Conservation (phyloP, 176 grass and related monocot species). For the maize (Zea mays) region Zm-B73-REFERENCE-NAM-5.0 NC_050099.1:146396001-146396500, state of each 20-base stretch:
- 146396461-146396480: conserved; percentile 17
- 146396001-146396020: no score
- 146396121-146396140: neutral
- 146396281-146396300: conserved; percentile 26
- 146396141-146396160: neutral
- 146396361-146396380: neutral
- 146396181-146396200: conserved; percentile 25
- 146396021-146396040: neutral
- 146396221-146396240: conserved; percentile 28
- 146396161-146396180: neutral
- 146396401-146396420: conserved; percentile 1
- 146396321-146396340: conserved; percentile 38
- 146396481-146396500: no score
- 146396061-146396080: neutral
- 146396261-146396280: conserved; percentile 36
- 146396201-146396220: neutral
- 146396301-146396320: neutral
- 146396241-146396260: neutral
- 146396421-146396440: neutral
- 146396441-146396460: neutral
- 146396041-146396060: conserved; percentile 23
- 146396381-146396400: neutral
- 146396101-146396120: neutral
- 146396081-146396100: neutral
- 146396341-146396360: neutral